phyloP scores from a whole-genome alignment of 2,329 filamentous ascomycete species.

The Aspergillus sp. region DNA sequence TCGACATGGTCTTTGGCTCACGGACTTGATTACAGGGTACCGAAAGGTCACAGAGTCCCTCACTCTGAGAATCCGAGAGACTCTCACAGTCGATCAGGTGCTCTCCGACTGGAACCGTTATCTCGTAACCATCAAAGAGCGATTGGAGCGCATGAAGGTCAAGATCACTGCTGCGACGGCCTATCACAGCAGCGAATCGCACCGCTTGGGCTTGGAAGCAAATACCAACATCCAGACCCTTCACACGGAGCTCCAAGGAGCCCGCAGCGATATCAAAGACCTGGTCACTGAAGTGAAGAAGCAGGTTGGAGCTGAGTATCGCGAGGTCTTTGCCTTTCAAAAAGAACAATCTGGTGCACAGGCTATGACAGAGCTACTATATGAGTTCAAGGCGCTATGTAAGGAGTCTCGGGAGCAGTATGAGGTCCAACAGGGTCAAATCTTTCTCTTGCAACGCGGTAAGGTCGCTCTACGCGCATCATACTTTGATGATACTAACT shows the following conservation, averaged over 20 bases:
- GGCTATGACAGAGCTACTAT: background rate
- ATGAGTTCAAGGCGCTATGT: background rate
- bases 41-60: background rate
- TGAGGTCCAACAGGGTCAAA: background rate
- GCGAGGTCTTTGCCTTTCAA: background rate
- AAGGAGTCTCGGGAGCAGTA: background rate
- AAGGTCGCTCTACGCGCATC: background rate
- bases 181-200: background rate
- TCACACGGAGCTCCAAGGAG: background rate
- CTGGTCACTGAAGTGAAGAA: background rate
- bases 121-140: background rate
- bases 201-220: background rate
- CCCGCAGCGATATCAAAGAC: background rate
- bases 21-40: background rate
- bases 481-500: background rate
- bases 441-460: background rate
- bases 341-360: background rate
- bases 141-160: background rate
- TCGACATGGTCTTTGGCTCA: no score
- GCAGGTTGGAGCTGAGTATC: background rate
- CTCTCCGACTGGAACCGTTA: background rate
- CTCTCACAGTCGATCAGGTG: background rate
- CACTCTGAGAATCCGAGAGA: background rate
- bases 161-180: background rate
- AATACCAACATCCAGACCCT: background rate